phyloP scores from a whole-genome alignment of 805 yeast genomes.

The Kodamaea kaohsiungensis region DNA sequence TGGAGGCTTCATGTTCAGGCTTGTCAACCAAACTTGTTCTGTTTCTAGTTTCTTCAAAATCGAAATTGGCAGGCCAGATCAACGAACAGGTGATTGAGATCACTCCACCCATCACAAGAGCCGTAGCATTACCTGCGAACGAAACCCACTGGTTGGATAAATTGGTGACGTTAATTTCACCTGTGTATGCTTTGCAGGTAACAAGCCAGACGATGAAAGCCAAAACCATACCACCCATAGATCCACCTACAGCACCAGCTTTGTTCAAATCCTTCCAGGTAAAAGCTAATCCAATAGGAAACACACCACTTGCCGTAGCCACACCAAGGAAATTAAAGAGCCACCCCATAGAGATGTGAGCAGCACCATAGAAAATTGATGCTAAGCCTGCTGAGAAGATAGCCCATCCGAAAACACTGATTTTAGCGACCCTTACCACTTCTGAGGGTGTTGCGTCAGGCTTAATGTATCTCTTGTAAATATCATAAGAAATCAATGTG shows the following conservation, averaged over 20 bases:
- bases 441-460: conserved; percentile 24
- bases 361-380: conserved; percentile 25
- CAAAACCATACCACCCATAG: conserved; percentile 35
- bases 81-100: conserved; percentile 30
- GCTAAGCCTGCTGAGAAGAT: conserved; percentile 21
- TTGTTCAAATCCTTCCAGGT: conserved; percentile 35
- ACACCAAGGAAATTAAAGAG: conserved; percentile 35
- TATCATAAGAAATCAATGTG: conserved; percentile 30
- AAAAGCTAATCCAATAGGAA: conserved; percentile 24
- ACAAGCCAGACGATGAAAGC: conserved; percentile 42
- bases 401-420: conserved; percentile 24
- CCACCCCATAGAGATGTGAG: conserved; percentile 35
- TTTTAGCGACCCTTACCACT: conserved; percentile 24
- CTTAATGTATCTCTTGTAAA: conserved; percentile 26
- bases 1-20: conserved; percentile 4
- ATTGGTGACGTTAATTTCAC: conserved; percentile 35
- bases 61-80: conserved; percentile 42
- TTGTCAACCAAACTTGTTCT: conserved; percentile 24
- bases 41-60: conserved; percentile 33
- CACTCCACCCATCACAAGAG: conserved; percentile 38
- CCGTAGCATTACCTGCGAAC: conserved; percentile 41
- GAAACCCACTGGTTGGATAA: conserved; percentile 41
- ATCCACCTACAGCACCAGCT: conserved; percentile 39
- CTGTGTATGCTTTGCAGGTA: conserved; percentile 34
- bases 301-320: conserved; percentile 27